phyloP scores from a whole-genome alignment of 1,139 yeast genomes.

The Torulaspora globosa region DNA sequence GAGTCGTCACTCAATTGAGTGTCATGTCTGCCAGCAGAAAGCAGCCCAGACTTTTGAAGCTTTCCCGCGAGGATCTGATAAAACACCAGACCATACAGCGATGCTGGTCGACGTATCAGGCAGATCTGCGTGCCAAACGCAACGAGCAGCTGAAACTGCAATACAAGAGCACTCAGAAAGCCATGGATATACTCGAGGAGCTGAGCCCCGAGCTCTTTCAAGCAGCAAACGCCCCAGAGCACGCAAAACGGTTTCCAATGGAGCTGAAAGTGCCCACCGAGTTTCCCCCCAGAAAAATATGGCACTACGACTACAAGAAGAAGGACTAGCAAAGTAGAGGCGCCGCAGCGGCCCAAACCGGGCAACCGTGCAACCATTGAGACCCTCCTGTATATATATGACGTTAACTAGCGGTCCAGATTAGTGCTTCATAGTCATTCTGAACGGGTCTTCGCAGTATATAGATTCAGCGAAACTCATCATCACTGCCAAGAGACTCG shows the following conservation, averaged over 20 bases:
- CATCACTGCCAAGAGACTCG: not conserved
- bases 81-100: slow-evolving; percentile 79
- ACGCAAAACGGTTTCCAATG: slow-evolving; percentile 54
- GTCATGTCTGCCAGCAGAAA: slow-evolving; percentile 83
- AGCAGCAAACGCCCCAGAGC: slow-evolving; percentile 36
- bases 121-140: slow-evolving; percentile 46
- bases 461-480: not conserved
- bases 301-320: slow-evolving; percentile 60
- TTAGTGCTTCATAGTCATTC: slow-evolving; percentile 1
- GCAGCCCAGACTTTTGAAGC: slow-evolving; percentile 74
- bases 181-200: slow-evolving; percentile 66
- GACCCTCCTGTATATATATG: slow-evolving; percentile 4
- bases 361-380: not conserved
- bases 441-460: slow-evolving; percentile 2
- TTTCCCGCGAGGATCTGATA: slow-evolving; percentile 75
- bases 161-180: slow-evolving; percentile 60
- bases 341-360: not conserved
- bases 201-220: slow-evolving; percentile 38
- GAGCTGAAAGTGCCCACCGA: slow-evolving; percentile 88
- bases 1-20: slow-evolving; percentile 69
- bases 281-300: slow-evolving; percentile 77
- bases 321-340: slow-evolving; percentile 3
- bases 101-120: slow-evolving; percentile 72
- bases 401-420: not conserved
- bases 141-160: slow-evolving; percentile 54